phyloP scores from a whole-genome alignment of 2,329 filamentous ascomycete species.

The Colletotrichum liaoningense region DNA sequence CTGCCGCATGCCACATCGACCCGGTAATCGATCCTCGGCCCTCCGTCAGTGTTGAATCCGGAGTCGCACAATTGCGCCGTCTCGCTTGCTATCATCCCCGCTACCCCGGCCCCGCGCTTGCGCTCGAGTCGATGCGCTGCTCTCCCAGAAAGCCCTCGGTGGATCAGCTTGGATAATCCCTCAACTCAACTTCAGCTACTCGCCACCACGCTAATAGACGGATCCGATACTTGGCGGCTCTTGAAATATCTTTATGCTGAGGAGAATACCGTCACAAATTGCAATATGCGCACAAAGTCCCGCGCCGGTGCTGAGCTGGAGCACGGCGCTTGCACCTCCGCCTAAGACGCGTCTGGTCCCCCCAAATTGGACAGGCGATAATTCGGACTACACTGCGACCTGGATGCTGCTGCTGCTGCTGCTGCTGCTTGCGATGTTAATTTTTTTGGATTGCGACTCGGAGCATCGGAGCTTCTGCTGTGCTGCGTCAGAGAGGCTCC shows the following conservation, averaged over 20 bases:
- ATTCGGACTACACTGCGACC: no score
- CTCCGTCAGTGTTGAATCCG: background rate
- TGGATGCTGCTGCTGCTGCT: background rate
- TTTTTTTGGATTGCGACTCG: background rate
- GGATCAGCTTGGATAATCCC: conserved; percentile 17
- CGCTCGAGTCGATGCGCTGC: conserved; percentile 16
- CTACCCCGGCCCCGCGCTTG: conserved; percentile 3
- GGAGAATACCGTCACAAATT: conserved; percentile 49
- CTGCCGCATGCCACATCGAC: background rate
- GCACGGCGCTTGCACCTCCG: background rate
- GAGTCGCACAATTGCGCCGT: background rate
- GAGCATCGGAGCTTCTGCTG: background rate
- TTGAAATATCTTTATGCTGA: background rate
- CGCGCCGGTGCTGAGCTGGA: background rate
- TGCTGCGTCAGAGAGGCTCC: background rate
- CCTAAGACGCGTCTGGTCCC: background rate
- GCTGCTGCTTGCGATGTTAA: background rate
- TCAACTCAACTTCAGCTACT: background rate
- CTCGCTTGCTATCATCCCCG: conserved; percentile 5
- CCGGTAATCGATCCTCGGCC: conserved; percentile 1
- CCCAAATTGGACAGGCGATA: background rate
- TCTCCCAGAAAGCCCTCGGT: conserved; percentile 9
- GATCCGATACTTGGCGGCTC: background rate
- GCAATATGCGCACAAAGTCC: background rate
- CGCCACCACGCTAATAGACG: background rate